Evolutionary conservation across 805 yeast genomes (phyloP).

Genomic region (Candida maesae): DNA sequence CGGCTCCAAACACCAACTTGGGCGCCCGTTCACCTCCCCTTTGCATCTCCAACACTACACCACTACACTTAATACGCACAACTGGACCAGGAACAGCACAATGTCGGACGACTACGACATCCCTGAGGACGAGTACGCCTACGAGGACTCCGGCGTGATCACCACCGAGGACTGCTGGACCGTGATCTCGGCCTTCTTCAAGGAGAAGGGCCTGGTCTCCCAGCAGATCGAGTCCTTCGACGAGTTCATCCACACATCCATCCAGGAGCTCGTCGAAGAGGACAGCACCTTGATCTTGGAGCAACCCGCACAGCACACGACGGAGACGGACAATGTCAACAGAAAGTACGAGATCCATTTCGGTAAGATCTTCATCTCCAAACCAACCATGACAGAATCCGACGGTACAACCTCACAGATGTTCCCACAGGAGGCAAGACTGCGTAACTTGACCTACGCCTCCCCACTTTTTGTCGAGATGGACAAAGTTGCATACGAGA

Average conservation of each 20-base stretch:
- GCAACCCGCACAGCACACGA: conserved; percentile 96
- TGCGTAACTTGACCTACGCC: conserved; percentile 93
- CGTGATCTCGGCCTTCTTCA: conserved; percentile 92
- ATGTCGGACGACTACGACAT: conserved; percentile 31
- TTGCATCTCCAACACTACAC: neutral
- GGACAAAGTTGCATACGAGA: conserved; percentile 82
- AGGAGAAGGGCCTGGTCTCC: conserved; percentile 93
- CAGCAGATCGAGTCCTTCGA: conserved; percentile 98
- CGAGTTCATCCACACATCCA: conserved; percentile 94
- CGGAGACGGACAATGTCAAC: conserved; percentile 84
- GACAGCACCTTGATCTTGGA: conserved; percentile 91
- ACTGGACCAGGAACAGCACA: conserved; percentile 5
- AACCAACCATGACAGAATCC: conserved; percentile 98
- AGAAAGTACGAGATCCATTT: conserved; percentile 95
- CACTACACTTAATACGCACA: conserved; percentile 1
- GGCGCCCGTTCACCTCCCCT: neutral
- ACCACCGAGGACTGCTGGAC: conserved; percentile 99
- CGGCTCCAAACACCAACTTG: neutral
- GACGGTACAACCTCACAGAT: conserved; percentile 99
- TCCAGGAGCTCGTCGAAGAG: conserved; percentile 95
- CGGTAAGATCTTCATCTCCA: conserved; percentile 93
- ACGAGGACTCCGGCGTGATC: conserved; percentile 46
- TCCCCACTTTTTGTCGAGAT: conserved; percentile 96
- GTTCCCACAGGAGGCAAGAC: conserved; percentile 97
- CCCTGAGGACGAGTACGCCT: conserved; percentile 62